phyloP scores from a whole-genome alignment of 2,329 filamentous ascomycete genomes.

The Atkinsonella texensis region DNA sequence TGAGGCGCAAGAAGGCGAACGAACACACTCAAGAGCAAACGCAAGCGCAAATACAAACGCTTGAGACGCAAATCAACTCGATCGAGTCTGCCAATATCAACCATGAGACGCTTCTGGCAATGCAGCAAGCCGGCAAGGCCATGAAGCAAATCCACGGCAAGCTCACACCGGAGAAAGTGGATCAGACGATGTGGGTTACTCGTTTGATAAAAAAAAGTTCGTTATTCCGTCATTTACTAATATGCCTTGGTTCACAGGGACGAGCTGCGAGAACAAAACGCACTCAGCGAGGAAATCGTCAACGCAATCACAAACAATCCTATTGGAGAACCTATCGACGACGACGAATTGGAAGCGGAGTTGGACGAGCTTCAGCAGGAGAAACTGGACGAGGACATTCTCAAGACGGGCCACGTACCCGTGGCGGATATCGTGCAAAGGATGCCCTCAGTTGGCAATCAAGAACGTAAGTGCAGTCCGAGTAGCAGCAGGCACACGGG shows the following conservation, averaged over 20 bases:
- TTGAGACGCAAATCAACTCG: slow-evolving; percentile 90
- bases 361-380: slow-evolving; percentile 83
- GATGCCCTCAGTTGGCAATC: slow-evolving; percentile 62
- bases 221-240: background rate
- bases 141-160: slow-evolving; percentile 91
- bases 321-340: slow-evolving; percentile 62
- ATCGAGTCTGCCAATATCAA: slow-evolving; percentile 99
- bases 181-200: slow-evolving; percentile 73
- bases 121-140: slow-evolving; percentile 80
- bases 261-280: slow-evolving; percentile 80
- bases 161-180: slow-evolving; percentile 87
- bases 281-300: slow-evolving; percentile 85
- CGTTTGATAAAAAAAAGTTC: background rate
- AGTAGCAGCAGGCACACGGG: background rate
- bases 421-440: slow-evolving; percentile 65
- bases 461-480: slow-evolving; percentile 53
- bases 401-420: slow-evolving; percentile 76
- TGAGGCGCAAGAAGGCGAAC: slow-evolving; percentile 88
- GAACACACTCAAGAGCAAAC: slow-evolving; percentile 91
- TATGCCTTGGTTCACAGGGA: slow-evolving; percentile 46
- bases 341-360: slow-evolving; percentile 75
- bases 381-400: slow-evolving; percentile 84
- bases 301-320: slow-evolving; percentile 66
- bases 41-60: slow-evolving; percentile 72
- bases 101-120: slow-evolving; percentile 84